Conservation (phyloP, 495 filamentous ascomycete genomes). For the Penicillium turbatum region DNA sequence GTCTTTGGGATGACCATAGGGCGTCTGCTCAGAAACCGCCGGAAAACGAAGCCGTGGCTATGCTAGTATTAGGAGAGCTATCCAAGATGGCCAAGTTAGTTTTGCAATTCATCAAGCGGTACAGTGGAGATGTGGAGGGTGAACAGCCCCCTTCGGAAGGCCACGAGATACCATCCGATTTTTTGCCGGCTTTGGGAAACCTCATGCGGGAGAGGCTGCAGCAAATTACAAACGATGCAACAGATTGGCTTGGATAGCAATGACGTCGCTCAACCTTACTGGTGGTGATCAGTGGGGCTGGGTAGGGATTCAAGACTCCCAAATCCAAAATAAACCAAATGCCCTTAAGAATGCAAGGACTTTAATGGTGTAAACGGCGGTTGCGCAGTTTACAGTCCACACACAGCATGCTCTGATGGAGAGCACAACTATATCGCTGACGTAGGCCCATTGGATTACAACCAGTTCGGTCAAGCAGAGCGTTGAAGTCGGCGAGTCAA, state of each 20-base stretch:
- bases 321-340: too few relatives aligned
- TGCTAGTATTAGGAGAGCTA: slow-evolving; percentile 12
- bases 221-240: not conserved
- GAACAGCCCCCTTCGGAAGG: not conserved
- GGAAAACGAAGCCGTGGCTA: not conserved
- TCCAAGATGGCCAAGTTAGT: slow-evolving; percentile 14
- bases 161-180: not conserved
- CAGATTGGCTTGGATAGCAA: not conserved
- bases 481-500: too few relatives aligned
- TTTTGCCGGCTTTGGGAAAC: not conserved
- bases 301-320: too few relatives aligned
- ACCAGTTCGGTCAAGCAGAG: too few relatives aligned
- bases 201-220: not conserved
- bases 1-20: not conserved
- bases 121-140: slow-evolving; percentile 2
- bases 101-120: slow-evolving; percentile 14
- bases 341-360: too few relatives aligned
- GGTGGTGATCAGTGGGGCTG: too few relatives aligned
- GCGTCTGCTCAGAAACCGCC: not conserved
- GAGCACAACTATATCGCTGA: too few relatives aligned
- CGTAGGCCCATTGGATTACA: too few relatives aligned
- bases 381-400: too few relatives aligned
- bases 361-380: too few relatives aligned
- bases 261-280: too few relatives aligned
- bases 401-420: too few relatives aligned